These are phyloP conservation scores for Penicillium canariense DNA, from an alignment of 495 filamentous ascomycete genomes.

Conservation along the genomic window DNA sequence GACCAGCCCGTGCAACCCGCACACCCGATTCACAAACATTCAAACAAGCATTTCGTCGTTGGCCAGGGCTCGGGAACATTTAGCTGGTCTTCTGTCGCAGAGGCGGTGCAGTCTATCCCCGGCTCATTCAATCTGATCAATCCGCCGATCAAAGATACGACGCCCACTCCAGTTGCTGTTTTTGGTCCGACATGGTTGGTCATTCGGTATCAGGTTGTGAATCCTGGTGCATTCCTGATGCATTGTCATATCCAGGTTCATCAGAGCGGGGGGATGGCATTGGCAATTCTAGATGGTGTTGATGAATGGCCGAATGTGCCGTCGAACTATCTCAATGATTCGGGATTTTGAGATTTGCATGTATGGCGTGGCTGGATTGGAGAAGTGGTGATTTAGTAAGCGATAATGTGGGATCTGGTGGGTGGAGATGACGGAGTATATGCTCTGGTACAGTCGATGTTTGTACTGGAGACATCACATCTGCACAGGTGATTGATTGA, in stretches of 20 bases:
- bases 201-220: constrained; percentile 55
- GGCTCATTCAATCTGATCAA: constrained; percentile 54
- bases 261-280: constrained; percentile 53
- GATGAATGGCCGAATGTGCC: constrained; percentile 52
- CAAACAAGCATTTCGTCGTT: constrained; percentile 57
- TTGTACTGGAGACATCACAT: no score
- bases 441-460: no score
- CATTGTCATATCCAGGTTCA: constrained; percentile 64
- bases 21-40: constrained; percentile 64
- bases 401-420: background rate
- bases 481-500: no score
- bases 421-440: background rate
- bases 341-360: constrained; percentile 14
- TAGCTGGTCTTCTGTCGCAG: constrained; percentile 49
- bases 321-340: constrained; percentile 23
- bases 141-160: constrained; percentile 52
- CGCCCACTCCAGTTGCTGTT: constrained; percentile 34
- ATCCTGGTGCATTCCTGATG: constrained; percentile 57
- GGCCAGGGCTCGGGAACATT: constrained; percentile 50
- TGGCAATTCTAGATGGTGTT: constrained; percentile 56
- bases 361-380: background rate
- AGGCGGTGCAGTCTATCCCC: constrained; percentile 45
- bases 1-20: constrained; percentile 34
- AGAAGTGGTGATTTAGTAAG: background rate
- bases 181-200: constrained; percentile 48